Base-by-base conservation (phyloP, 208 protist species). In the Trypanosoma brucei region DNA sequence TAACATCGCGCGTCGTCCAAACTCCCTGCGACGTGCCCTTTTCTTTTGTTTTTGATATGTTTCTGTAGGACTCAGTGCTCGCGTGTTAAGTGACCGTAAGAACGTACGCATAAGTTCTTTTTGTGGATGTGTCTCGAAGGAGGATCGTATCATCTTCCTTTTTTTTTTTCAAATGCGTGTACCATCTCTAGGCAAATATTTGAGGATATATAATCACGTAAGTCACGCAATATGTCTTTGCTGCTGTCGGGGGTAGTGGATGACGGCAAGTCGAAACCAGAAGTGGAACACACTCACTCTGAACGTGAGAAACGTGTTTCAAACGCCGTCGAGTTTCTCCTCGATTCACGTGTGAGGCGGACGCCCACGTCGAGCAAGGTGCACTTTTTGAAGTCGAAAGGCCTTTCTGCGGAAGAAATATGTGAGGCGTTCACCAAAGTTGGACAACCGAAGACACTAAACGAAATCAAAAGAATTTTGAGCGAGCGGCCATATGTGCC, bases 361-460 rank as follows among this genome's bases (percentile, higher is more conserved):
- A 78, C 83, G n/a, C 70, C 86, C 11, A 14, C 78, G 9, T 68
- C 83, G 22, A 74, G 71, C 33, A 84, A 90, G 60, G 81, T 95
- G 52, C 62, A 55, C 2, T 95, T 95, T 62, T 72, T 95, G 13
- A 87, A 79, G 49, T 72, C 71, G 3, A 93, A 93, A 66, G 82
- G 81, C 33, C 61, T 95, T 9, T 75, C 81, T 2, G 48, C 71
- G 9, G 75, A 73, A n/a, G 79, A 93, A 56, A 86, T 95, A 31
- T 52, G 56, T 44, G 69, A 81, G 57, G 84, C 84, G 13, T 89
- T 93, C 70, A 34, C 53, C 5, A 78, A 84, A 58, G 61, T 73
- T 38, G 86, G 86, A 4, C 68, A 81, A 60, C 13, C 55, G 1
- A 68, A 84, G 7, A 74, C 82, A 22, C 35, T 76, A 33, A 73